Percentiles rank a stretch among this genome's conserved stretches.
phyloP scores from a whole-genome alignment of 2,329 filamentous ascomycete species.

The Metarhizium anisopliae region DNA sequence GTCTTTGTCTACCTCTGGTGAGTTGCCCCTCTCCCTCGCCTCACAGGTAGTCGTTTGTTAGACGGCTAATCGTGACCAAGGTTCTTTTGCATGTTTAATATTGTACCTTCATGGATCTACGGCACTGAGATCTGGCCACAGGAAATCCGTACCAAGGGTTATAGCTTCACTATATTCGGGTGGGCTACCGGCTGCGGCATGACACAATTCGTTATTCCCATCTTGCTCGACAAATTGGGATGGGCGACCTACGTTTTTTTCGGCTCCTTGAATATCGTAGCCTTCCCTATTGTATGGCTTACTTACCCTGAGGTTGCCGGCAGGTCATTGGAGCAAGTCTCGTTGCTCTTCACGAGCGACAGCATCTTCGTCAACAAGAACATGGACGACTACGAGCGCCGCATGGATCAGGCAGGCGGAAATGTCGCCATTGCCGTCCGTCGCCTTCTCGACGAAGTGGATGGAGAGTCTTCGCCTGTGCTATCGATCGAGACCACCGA shows the following conservation, averaged over 20 bases:
- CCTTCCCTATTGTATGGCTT: slow-evolving; percentile 40
- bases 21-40: background rate
- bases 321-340: slow-evolving; percentile 21
- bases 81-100: slow-evolving; percentile 25
- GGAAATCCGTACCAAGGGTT: slow-evolving; percentile 46
- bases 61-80: slow-evolving; percentile 1
- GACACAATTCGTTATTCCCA: slow-evolving; percentile 41
- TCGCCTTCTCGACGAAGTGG: slow-evolving; percentile 13
- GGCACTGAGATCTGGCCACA: slow-evolving; percentile 47
- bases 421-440: slow-evolving; percentile 13
- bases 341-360: slow-evolving; percentile 37
- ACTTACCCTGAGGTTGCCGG: slow-evolving; percentile 15
- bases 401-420: slow-evolving; percentile 12
- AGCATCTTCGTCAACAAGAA: slow-evolving; percentile 34
- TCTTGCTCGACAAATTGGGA: slow-evolving; percentile 39
- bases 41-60: background rate
- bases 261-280: slow-evolving; percentile 39
- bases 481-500: background rate
- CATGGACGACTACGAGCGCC: slow-evolving; percentile 27
- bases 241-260: slow-evolving; percentile 44
- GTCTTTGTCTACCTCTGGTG: slow-evolving; percentile 17
- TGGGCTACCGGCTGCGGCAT: slow-evolving; percentile 50
- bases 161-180: slow-evolving; percentile 48
- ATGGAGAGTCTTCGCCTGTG: background rate
- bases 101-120: slow-evolving; percentile 23